Evolutionary conservation across 2,329 filamentous ascomycete genomes (phyloP), one percentile per base, ranked within the genome.

Genomic region (Niveomyces coronatus): DNA sequence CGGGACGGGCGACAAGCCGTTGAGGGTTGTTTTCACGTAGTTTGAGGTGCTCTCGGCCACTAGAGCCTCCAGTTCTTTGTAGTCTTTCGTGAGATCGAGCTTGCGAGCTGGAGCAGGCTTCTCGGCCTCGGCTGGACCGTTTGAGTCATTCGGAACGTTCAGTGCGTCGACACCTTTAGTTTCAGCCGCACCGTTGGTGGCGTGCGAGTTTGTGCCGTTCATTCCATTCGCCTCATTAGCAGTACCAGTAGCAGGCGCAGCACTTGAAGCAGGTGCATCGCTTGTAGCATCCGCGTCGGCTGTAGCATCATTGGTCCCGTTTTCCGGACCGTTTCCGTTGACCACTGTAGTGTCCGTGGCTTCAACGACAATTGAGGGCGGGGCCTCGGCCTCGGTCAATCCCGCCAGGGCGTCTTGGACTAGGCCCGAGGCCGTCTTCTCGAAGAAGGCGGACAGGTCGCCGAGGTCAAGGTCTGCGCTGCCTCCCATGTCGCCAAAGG

Each of bases 31-130:
- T 40, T 60, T 60, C 28, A 66, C 63, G 37, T 66, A 66, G 40
- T 65, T 61, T 9, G 59, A 61, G 1, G 63, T 66, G 44, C 62
- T 65, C 45, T 64, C 61, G 0, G 61, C 62, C 9, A 66, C 62
- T 16, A 65, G 49, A 7, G 63, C 63, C 42, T 64, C 58, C 5
- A 66, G 50, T 29, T 65, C 62, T 43, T 65, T 61, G 35, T 63
- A 62, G 40, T 66, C 61, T 7, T 55, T 61, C 42, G 53, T 53
- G 28, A 54, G 38, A 28, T 60, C 55, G 26, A 54, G 39, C 27
- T 46, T 45, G 15, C 31, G 36, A 9, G 31, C 15, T 13, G 23
- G 18, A 8, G 37, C 26, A n/a, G 35, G 28, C 31, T 43, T 33
- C 8, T 36, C 43, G 23, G 43, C 44, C 44, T 57, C 57, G 32